Conservation (phyloP, 805 yeast species). For the Candida loeiensis region DNA sequence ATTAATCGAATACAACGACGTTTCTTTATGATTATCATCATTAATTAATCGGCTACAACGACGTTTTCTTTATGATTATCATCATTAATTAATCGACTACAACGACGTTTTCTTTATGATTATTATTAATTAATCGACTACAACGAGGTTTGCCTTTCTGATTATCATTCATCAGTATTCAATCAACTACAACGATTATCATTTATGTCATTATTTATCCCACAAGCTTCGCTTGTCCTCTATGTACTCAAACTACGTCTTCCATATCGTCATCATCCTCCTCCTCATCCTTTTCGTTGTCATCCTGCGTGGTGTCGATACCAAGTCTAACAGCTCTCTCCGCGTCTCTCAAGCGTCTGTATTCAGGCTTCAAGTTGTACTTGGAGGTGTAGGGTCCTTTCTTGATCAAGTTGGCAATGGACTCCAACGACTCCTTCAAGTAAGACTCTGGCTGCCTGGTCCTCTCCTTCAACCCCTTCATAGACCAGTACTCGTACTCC, state of each 20-base stretch:
- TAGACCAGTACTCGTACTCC: slow-evolving; percentile 94
- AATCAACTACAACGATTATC: no score
- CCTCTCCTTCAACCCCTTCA: slow-evolving; percentile 89
- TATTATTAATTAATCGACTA: no score
- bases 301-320: slow-evolving; percentile 40
- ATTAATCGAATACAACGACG: no score
- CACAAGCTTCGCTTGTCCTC: background rate
- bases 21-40: no score
- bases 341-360: slow-evolving; percentile 71
- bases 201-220: background rate
- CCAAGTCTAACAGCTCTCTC: slow-evolving; percentile 69
- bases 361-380: slow-evolving; percentile 87
- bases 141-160: no score
- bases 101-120: no score
- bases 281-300: slow-evolving; percentile 50
- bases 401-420: slow-evolving; percentile 83
- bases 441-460: slow-evolving; percentile 95
- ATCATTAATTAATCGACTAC: no score
- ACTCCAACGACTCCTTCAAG: slow-evolving; percentile 84
- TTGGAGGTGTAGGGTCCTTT: slow-evolving; percentile 95
- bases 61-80: no score
- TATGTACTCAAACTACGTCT: slow-evolving; percentile 47
- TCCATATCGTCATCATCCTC: slow-evolving; percentile 71
- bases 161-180: no score
- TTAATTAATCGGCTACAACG: no score